A percentile compares a stretch with the other conserved stretches of the same genome.
Conservation (phyloP, 2,329 filamentous ascomycete genomes). For the Sporothrix pseudoabietina region DNA sequence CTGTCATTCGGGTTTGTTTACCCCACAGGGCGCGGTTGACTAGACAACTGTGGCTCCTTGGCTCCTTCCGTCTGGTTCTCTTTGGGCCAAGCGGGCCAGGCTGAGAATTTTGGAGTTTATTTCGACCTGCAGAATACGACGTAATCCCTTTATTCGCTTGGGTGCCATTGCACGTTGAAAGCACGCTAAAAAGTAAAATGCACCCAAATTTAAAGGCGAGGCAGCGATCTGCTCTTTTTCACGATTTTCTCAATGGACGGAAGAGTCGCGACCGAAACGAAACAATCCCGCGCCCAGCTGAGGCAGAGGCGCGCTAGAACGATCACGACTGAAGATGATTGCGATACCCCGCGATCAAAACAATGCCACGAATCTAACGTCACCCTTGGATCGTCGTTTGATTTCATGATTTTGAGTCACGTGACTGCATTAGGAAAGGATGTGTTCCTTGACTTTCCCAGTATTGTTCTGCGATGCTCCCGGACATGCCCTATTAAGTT, state of each 20-base stretch:
- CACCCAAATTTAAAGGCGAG: background rate
- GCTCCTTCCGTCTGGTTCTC: background rate
- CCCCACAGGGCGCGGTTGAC: constrained; percentile 33
- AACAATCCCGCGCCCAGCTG: background rate
- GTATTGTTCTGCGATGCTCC: background rate
- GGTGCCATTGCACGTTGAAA: background rate
- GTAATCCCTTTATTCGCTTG: background rate
- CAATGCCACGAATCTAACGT: background rate
- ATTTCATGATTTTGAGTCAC: background rate
- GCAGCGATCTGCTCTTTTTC: constrained; percentile 13
- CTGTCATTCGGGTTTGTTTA: constrained; percentile 31
- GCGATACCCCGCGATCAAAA: background rate
- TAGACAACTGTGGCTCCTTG: constrained; percentile 30
- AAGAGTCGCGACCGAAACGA: constrained; percentile 15
- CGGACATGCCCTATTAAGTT: background rate
- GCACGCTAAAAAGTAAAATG: background rate
- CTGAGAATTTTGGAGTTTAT: constrained; percentile 11
- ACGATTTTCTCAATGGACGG: background rate
- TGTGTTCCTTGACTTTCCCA: background rate
- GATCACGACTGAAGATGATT: background rate
- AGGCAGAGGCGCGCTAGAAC: background rate
- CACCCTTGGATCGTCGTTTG: background rate
- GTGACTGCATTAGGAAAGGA: background rate
- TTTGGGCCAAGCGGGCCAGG: background rate
- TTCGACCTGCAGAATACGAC: background rate